Conservation (phyloP, 164 flowering plant genomes). For the Aristolochia contorta region DNA sequence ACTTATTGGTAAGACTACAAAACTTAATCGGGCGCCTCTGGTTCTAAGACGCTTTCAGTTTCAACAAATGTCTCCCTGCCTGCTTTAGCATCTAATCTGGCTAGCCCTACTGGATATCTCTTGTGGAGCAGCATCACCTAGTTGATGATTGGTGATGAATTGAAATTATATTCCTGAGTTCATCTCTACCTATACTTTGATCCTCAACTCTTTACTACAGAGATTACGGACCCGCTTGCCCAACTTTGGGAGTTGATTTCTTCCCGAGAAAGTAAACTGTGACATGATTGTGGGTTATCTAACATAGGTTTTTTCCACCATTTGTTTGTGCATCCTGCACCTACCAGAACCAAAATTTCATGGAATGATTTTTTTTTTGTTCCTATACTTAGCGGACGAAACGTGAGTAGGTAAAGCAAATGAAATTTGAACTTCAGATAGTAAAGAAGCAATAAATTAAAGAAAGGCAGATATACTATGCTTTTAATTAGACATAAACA, state of each 20-base stretch:
- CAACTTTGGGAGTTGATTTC: background rate
- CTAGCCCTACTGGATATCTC: too few species aligned
- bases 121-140: too few species aligned
- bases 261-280: background rate
- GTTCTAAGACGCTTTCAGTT: too few species aligned
- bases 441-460: background rate
- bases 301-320: background rate
- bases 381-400: background rate
- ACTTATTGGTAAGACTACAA: too few species aligned
- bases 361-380: background rate
- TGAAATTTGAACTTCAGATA: slow-evolving; percentile 6
- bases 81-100: too few species aligned
- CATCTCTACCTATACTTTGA: too few species aligned
- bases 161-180: too few species aligned
- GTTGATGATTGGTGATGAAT: too few species aligned
- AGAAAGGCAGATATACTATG: background rate
- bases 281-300: slow-evolving; percentile 6
- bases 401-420: slow-evolving; percentile 1
- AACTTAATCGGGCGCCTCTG: too few species aligned
- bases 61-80: too few species aligned
- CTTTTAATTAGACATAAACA: slow-evolving; percentile 9
- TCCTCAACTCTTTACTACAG: too few species aligned
- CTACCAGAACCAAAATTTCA: background rate
- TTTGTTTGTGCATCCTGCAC: background rate
- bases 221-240: too few species aligned